Percentiles rank a stretch among this genome's conserved stretches.
Evolutionary conservation across 306 rosid species (phyloP).

Genomic region (Rosa lucieae): DNA sequence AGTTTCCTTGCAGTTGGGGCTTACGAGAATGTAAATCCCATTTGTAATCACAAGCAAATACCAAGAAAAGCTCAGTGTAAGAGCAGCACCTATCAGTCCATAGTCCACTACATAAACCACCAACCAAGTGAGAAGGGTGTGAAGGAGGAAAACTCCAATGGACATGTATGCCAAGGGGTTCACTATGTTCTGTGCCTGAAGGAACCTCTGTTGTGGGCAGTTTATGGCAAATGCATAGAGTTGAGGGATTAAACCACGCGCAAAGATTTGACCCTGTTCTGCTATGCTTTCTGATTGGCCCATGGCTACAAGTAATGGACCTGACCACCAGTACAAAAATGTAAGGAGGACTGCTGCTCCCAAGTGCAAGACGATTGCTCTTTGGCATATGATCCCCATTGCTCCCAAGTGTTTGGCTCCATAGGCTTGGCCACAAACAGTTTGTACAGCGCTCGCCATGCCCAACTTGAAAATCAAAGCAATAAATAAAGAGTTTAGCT

Average conservation of each 20-base stretch:
- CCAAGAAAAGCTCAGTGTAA: conserved; percentile 77
- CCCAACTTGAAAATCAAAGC: conserved; percentile 40
- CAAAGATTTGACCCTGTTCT: conserved; percentile 47
- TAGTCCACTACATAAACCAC: conserved; percentile 47
- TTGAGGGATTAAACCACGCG: conserved; percentile 58
- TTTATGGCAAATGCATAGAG: conserved; percentile 62
- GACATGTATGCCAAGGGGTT: conserved; percentile 77
- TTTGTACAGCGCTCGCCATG: conserved; percentile 82
- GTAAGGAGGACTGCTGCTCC: conserved; percentile 64
- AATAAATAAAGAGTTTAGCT: not conserved
- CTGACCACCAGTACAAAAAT: conserved; percentile 62
- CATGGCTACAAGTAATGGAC: conserved; percentile 39
- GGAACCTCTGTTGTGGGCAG: conserved; percentile 84
- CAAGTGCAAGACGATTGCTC: conserved; percentile 57
- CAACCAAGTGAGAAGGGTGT: conserved; percentile 53
- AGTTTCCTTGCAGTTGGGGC: conserved; percentile 66
- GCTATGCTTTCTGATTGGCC: conserved; percentile 58
- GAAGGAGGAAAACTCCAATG: conserved; percentile 54
- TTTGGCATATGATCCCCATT: conserved; percentile 63
- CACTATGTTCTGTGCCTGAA: conserved; percentile 80
- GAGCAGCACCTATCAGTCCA: conserved; percentile 62
- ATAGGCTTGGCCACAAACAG: conserved; percentile 79
- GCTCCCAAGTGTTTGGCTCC: conserved; percentile 51
- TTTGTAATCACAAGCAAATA: conserved; percentile 51
- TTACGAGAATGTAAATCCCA: conserved; percentile 51